Percentiles rank a stretch among this genome's conserved stretches.
Evolutionary conservation across 441 rosid genomes (phyloP).

Genomic region (Gossypium trilobum): DNA sequence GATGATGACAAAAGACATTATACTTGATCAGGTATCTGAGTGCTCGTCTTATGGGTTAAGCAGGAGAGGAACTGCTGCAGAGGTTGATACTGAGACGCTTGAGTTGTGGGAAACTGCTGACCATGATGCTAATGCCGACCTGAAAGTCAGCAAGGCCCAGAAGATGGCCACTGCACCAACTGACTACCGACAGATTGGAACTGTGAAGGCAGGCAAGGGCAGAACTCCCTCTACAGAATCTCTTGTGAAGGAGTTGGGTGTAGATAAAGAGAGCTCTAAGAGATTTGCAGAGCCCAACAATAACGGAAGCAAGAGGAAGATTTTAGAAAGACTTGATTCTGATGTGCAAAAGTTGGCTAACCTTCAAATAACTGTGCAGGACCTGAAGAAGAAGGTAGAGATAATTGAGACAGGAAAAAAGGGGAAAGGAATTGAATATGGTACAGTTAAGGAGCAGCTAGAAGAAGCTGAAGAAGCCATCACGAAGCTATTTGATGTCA

Average conservation of each 20-base stretch:
- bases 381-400: constrained; percentile 67
- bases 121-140: constrained; percentile 35
- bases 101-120: constrained; percentile 51
- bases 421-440: constrained; percentile 55
- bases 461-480: constrained; percentile 70
- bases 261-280: constrained; percentile 67
- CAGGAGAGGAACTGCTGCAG: constrained; percentile 46
- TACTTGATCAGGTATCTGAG: constrained; percentile 85
- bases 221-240: constrained; percentile 48
- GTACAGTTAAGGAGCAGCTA: constrained; percentile 61
- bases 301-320: constrained; percentile 54
- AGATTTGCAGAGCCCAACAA: constrained; percentile 47
- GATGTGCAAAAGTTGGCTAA: constrained; percentile 77
- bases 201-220: constrained; percentile 27
- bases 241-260: constrained; percentile 57
- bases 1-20: constrained; percentile 77
- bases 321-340: constrained; percentile 79
- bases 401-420: constrained; percentile 47
- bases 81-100: constrained; percentile 47
- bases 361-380: constrained; percentile 72
- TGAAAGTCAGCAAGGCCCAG: constrained; percentile 32
- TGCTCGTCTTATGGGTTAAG: constrained; percentile 69
- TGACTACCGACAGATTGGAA: constrained; percentile 20
- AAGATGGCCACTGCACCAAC: constrained; percentile 15
- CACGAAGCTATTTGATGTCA: constrained; percentile 46